Conservation (phyloP, 2,329 filamentous ascomycete species). For the Cordyceps tenuipes region DNA sequence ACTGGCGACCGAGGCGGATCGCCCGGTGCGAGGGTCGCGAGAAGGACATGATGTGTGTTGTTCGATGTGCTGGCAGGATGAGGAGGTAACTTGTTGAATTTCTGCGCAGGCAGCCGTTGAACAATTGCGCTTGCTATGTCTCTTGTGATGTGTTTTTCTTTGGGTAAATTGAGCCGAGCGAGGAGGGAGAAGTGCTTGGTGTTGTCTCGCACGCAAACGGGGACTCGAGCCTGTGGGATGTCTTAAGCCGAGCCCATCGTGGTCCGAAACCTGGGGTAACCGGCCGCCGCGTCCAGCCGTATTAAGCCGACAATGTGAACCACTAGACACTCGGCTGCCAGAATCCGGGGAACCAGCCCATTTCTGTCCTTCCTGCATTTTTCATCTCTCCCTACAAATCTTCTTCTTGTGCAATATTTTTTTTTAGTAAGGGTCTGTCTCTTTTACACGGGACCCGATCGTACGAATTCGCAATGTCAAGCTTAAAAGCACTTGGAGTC, state of each 20-base stretch:
- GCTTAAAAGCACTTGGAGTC: constrained; percentile 20
- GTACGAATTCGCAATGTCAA: constrained; percentile 13
- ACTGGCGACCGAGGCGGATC: constrained; percentile 28
- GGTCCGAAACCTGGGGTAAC: constrained; percentile 13
- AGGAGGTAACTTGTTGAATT: background rate
- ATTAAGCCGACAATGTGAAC: constrained; percentile 25
- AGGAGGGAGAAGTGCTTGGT: background rate
- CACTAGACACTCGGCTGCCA: background rate
- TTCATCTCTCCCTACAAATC: background rate
- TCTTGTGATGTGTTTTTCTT: background rate
- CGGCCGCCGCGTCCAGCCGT: constrained; percentile 35
- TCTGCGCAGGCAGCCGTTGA: background rate
- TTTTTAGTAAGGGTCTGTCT: background rate
- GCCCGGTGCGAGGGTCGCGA: constrained; percentile 38
- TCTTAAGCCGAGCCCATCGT: constrained; percentile 13
- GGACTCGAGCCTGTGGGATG: background rate
- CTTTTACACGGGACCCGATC: background rate
- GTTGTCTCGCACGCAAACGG: constrained; percentile 5
- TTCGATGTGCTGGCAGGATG: background rate
- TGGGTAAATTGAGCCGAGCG: background rate
- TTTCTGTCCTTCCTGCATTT: background rate
- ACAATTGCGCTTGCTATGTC: background rate
- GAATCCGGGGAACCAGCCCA: constrained; percentile 6
- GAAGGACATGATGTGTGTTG: constrained; percentile 33
- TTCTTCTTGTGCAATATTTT: constrained; percentile 5